Conservation (phyloP, 495 filamentous ascomycete species). For the Penicillium bialowiezense region DNA sequence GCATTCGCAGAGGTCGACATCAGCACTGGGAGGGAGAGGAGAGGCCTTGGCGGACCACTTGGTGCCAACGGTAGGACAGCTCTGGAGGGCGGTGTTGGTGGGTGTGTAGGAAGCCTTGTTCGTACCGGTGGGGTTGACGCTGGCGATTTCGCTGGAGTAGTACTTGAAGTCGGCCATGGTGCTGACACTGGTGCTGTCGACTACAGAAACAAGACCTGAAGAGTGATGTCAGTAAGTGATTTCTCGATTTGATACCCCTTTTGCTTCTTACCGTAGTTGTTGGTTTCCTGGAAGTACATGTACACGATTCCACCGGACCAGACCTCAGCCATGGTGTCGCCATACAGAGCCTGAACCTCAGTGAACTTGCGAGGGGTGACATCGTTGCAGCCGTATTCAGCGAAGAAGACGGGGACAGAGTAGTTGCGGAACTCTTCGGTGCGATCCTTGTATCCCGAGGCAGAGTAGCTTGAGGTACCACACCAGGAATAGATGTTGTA, state of each 20-base stretch:
- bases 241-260: too few relatives aligned
- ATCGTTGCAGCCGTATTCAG: slow-evolving; percentile 94
- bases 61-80: slow-evolving; percentile 64
- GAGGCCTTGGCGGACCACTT: slow-evolving; percentile 66
- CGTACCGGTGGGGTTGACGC: slow-evolving; percentile 62
- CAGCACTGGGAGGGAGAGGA: slow-evolving; percentile 75
- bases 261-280: slow-evolving; percentile 86
- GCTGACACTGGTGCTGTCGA: slow-evolving; percentile 56
- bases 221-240: not conserved
- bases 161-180: slow-evolving; percentile 71
- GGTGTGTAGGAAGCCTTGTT: slow-evolving; percentile 68
- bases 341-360: slow-evolving; percentile 83
- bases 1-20: slow-evolving; percentile 73
- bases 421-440: slow-evolving; percentile 83
- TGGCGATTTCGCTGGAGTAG: slow-evolving; percentile 68
- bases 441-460: slow-evolving; percentile 75
- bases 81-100: slow-evolving; percentile 67
- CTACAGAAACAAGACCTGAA: slow-evolving; percentile 64
- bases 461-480: slow-evolving; percentile 67
- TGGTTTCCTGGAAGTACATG: slow-evolving; percentile 92
- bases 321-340: slow-evolving; percentile 72
- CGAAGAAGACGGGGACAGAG: slow-evolving; percentile 92
- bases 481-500: slow-evolving; percentile 99
- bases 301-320: slow-evolving; percentile 96
- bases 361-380: slow-evolving; percentile 73